A percentile compares a stretch with the other conserved stretches of the same genome.
These are phyloP conservation scores for Aspergillus coremiiformis DNA, from an alignment of 495 filamentous ascomycete genomes.

Conservation along the genomic window DNA sequence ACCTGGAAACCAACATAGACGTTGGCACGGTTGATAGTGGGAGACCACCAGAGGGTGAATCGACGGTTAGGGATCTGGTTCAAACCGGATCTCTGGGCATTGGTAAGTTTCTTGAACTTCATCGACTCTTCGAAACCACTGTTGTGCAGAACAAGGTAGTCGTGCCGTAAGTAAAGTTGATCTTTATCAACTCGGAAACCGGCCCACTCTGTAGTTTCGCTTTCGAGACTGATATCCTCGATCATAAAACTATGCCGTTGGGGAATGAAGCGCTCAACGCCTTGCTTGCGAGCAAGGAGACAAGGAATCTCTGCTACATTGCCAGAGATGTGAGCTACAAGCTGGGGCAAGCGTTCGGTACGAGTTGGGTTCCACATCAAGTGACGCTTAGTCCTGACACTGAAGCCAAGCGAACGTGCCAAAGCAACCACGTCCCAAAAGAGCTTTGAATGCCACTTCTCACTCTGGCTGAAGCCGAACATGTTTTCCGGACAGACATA, in stretches of 20 bases:
- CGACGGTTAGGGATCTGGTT: conserved; percentile 99
- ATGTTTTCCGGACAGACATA: no score
- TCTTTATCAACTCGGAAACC: conserved; percentile 43
- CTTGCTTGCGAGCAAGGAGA: conserved; percentile 11
- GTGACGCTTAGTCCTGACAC: no score
- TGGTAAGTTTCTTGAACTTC: conserved; percentile 99
- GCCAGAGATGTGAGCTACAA: no score
- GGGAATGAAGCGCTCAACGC: conserved; percentile 6
- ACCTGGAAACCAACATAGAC: conserved; percentile 91
- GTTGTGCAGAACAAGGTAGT: conserved; percentile 39
- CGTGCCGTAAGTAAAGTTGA: conserved; percentile 43
- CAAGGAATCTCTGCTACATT: no score
- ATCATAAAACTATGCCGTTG: conserved; percentile 27
- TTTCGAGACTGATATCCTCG: conserved; percentile 34
- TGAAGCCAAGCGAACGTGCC: no score
- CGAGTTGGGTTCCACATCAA: no score
- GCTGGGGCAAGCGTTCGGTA: no score
- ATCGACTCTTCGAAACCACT: conserved; percentile 72
- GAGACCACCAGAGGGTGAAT: conserved; percentile 98
- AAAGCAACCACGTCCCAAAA: no score
- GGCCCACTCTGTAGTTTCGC: conserved; percentile 31
- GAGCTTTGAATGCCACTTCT: no score
- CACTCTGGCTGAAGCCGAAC: no score
- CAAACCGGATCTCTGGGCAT: conserved; percentile 94
- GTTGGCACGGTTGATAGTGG: conserved; percentile 59